Percentiles rank a stretch among this genome's conserved stretches.
Evolutionary conservation across 805 yeast species (phyloP).

Genomic region (Vanderwaltozyma polyspora): DNA sequence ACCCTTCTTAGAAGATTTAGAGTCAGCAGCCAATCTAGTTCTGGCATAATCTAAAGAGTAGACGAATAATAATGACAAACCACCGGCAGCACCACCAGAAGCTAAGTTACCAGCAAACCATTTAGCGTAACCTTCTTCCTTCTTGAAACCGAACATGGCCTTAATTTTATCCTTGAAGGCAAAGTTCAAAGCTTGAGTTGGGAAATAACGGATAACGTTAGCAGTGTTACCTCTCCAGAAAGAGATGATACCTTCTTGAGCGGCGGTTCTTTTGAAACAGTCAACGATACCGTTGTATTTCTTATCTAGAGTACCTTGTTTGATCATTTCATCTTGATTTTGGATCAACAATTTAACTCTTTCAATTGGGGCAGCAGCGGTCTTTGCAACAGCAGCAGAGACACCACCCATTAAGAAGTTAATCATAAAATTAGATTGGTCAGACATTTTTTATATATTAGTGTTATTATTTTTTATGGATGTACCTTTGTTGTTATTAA

Average conservation of each 20-base stretch:
- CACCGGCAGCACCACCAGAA: constrained; percentile 98
- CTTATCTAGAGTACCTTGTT: constrained; percentile 87
- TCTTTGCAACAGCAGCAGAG: constrained; percentile 96
- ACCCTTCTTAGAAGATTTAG: constrained; percentile 73
- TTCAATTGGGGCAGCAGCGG: constrained; percentile 96
- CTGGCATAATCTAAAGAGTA: constrained; percentile 93
- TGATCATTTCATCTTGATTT: constrained; percentile 96
- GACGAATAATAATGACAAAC: constrained; percentile 25
- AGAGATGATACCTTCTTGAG: constrained; percentile 82
- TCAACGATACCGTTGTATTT: constrained; percentile 85
- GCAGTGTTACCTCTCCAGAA: constrained; percentile 99
- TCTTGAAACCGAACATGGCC: constrained; percentile 93
- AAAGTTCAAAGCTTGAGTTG: constrained; percentile 96
- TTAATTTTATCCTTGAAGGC: constrained; percentile 98
- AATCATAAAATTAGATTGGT: constrained; percentile 37
- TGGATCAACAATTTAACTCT: constrained; percentile 93
- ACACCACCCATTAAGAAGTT: constrained; percentile 82
- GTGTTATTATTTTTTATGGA: no score
- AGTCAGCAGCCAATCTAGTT: constrained; percentile 98
- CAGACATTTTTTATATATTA: constrained; percentile 12
- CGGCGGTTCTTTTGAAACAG: constrained; percentile 90
- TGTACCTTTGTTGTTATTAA: no score
- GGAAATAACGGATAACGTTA: constrained; percentile 97
- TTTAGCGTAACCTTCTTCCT: constrained; percentile 82
- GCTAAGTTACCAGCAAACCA: constrained; percentile 98